Evolutionary conservation across 192 early-diverging fungal species (phyloP), one percentile per base, ranked within the genome.

Genomic region (Podila epicladia): DNA sequence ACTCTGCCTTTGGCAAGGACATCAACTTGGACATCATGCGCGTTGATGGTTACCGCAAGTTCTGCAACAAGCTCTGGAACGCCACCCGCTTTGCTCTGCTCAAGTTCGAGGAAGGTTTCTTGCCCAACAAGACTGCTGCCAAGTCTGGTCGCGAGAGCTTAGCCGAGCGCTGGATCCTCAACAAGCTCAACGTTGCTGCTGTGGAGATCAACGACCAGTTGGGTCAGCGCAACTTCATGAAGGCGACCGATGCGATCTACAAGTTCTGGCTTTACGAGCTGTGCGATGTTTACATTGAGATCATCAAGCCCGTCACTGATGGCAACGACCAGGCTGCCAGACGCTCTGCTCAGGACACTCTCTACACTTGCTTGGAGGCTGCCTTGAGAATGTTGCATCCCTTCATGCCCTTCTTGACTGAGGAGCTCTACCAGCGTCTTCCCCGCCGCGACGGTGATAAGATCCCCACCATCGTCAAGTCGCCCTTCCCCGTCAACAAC

Each of bases 41-140:
- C 69, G 94, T 99, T n/a, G 97, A 98, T 72, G 96, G 98, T 57
- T 98, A 99, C 89, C 93, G 97, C 84, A 98, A 98, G 88, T 99
- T 98, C 92, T 99, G 97, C 86, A 99, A 98, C 91, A 99, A 99
- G 91, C 84, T 99, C 35, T 99, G 98, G 98, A 98, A 98, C 79
- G 98, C 97, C 2, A 96, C 95, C 32, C 93, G 93, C 65, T 97
- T 99, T 86, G 96, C 95, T n/a, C 75, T 96, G 59, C 92, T 95
- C 88, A 98, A 98, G 89, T 89, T 99, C 20, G 96, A 94, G n/a
- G 90, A 88, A 22, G 91, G 92, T 62, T 99, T 95, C 83, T 89
- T 88, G 74, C 96, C 97, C 3, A 76, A 72, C 26, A 65, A 89
- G 26, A 77, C 85, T 45, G 71, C 87, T 8, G 69, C 82, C 73